phyloP scores from a whole-genome alignment of 1,284 basidiomycete species.

The Marasmius sp. region DNA sequence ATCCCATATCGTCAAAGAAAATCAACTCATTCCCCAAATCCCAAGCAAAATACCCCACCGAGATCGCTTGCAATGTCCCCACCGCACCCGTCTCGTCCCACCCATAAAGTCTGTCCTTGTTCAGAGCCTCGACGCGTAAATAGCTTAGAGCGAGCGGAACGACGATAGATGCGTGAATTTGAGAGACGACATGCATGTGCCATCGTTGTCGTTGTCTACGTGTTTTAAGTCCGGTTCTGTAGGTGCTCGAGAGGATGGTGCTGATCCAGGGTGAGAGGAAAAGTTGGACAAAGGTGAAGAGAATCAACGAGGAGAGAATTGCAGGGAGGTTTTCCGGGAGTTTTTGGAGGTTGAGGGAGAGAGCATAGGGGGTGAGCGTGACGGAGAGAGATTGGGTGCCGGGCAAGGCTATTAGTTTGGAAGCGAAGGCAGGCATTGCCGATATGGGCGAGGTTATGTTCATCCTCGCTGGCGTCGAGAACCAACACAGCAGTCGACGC shows the following conservation, averaged over 20 bases:
- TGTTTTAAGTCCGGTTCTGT: background rate
- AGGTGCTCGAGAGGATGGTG: background rate
- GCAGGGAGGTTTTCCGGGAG: background rate
- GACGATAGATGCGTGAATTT: constrained; percentile 45
- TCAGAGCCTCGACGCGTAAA: constrained; percentile 34
- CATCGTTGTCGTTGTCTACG: background rate
- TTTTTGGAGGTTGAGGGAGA: background rate
- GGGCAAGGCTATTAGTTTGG: background rate
- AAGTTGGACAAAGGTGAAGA: background rate
- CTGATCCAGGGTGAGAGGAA: background rate
- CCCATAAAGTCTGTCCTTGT: constrained; percentile 47
- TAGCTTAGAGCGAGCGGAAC: constrained; percentile 41
- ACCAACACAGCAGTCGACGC: too few species aligned
- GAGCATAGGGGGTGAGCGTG: background rate
- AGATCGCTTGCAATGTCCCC: constrained; percentile 39
- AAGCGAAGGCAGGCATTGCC: too few species aligned
- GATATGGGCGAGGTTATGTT: too few species aligned
- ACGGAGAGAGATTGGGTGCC: background rate
- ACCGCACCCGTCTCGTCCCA: constrained; percentile 35
- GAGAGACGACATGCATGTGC: constrained; percentile 37
- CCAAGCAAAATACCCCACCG: constrained; percentile 19
- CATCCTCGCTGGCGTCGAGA: too few species aligned
- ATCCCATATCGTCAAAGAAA: background rate
- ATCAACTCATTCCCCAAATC: background rate
- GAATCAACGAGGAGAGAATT: background rate